A percentile compares a stretch with the other conserved stretches of the same genome.
These are phyloP conservation scores for Omphalotus guepiniiformis DNA, from an alignment of 768 basidiomycete genomes.

Conservation along the genomic window DNA sequence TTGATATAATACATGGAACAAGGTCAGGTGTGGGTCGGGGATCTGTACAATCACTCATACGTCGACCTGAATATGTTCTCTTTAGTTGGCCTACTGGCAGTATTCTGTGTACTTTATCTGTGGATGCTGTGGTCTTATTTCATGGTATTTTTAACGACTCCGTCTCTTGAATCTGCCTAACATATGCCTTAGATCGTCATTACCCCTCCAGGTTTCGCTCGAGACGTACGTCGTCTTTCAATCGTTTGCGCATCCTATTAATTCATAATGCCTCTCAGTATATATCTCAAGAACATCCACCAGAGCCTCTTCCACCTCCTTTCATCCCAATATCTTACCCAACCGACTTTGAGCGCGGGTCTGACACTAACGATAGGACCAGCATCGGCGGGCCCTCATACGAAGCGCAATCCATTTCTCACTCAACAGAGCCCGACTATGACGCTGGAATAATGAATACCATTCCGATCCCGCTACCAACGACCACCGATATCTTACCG, in stretches of 20 bases:
- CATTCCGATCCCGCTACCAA: not conserved
- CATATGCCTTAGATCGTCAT: slow-evolving; percentile 47
- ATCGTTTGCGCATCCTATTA: not conserved
- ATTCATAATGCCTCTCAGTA: slow-evolving; percentile 16
- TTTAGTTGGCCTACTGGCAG: slow-evolving; percentile 62
- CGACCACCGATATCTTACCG: not conserved
- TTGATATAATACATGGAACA: slow-evolving; percentile 58
- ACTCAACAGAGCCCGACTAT: slow-evolving; percentile 13
- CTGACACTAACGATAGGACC: slow-evolving; percentile 8
- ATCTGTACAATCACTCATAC: slow-evolving; percentile 11
- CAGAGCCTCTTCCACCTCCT: slow-evolving; percentile 17
- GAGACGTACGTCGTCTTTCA: slow-evolving; percentile 44
- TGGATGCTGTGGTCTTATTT: slow-evolving; percentile 79
- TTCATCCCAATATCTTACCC: not conserved
- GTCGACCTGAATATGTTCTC: not conserved
- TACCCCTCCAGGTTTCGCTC: slow-evolving; percentile 67
- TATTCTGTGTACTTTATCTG: slow-evolving; percentile 59
- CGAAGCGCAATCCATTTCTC: slow-evolving; percentile 10
- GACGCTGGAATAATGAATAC: not conserved
- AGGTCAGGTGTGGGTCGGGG: slow-evolving; percentile 50
- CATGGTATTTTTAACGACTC: slow-evolving; percentile 38
- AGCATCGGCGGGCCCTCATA: slow-evolving; percentile 9
- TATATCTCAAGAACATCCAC: slow-evolving; percentile 21
- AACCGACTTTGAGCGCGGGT: slow-evolving; percentile 2
- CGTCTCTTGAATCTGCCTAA: not conserved